Percentiles rank a stretch among this genome's conserved stretches.
phyloP scores from a whole-genome alignment of 23 red algal species.

The Agarophyton chilense region DNA sequence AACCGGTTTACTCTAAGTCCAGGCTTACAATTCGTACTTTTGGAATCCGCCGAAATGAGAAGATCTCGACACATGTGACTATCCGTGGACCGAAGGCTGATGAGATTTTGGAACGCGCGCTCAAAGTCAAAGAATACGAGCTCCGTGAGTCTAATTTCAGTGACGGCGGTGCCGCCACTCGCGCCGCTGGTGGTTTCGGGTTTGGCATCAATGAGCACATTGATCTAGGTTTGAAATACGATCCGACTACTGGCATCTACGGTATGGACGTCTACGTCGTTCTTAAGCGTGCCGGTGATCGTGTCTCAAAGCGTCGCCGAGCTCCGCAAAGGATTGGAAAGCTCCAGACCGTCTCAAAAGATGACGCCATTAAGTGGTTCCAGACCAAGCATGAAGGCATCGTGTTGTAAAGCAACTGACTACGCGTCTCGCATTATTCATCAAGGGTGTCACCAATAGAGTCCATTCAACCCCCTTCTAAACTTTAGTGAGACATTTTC shows the following conservation, averaged over 20 bases:
- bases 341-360: conserved; percentile 89
- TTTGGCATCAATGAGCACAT: conserved; percentile 99
- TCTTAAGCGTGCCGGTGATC: conserved; percentile 86
- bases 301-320: conserved; percentile 87
- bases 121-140: conserved; percentile 97
- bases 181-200: conserved; percentile 85
- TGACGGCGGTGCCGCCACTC: conserved; percentile 10
- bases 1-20: conserved; percentile 86
- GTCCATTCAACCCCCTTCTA: too few relatives aligned
- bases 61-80: conserved; percentile 92
- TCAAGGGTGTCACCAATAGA: too few relatives aligned
- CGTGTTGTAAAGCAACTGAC: conserved; percentile 57
- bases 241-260: conserved; percentile 97
- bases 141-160: conserved; percentile 89
- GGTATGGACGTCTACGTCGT: conserved; percentile 99
- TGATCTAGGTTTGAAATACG: conserved; percentile 97
- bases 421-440: neutral
- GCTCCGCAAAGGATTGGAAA: conserved; percentile 67
- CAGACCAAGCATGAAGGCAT: conserved; percentile 93
- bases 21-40: conserved; percentile 92
- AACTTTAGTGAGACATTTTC: neutral
- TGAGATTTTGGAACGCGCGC: conserved; percentile 93
- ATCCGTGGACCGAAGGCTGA: conserved; percentile 96
- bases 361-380: conserved; percentile 98
- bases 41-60: conserved; percentile 95